A percentile compares a stretch with the other conserved stretches of the same genome.
Conservation (phyloP, 257 asterid genomes). For the Nicotiana undulata region DNA sequence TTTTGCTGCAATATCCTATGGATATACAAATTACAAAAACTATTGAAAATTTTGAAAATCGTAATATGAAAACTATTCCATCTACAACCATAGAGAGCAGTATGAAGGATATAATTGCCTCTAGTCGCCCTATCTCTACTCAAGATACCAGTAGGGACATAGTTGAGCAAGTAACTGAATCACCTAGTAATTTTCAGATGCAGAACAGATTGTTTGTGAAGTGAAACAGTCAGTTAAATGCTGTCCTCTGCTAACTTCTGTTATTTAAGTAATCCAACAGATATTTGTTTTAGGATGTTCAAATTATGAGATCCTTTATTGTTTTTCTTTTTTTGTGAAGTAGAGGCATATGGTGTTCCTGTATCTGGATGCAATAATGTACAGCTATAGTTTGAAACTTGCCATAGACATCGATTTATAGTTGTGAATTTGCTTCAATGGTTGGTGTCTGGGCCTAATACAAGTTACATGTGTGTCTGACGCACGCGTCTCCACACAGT, state of each 20-base stretch:
- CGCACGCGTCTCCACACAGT: no score
- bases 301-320: not conserved
- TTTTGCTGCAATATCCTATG: no score
- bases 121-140: no score
- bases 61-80: no score
- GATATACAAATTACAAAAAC: no score
- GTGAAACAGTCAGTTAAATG: not conserved
- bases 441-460: not conserved
- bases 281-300: not conserved
- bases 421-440: not conserved
- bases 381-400: not conserved
- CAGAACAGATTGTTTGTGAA: not conserved
- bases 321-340: not conserved
- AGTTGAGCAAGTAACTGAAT: no score
- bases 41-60: no score
- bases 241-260: not conserved
- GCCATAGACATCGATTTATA: not conserved
- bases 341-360: not conserved
- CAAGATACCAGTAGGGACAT: no score
- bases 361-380: not conserved
- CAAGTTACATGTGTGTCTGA: no score
- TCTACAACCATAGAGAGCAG: no score
- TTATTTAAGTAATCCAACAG: not conserved
- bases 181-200: no score
- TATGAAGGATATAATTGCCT: no score